Conservation (phyloP, 176 grass and related monocot genomes). For the Puya raimondii region DNA sequence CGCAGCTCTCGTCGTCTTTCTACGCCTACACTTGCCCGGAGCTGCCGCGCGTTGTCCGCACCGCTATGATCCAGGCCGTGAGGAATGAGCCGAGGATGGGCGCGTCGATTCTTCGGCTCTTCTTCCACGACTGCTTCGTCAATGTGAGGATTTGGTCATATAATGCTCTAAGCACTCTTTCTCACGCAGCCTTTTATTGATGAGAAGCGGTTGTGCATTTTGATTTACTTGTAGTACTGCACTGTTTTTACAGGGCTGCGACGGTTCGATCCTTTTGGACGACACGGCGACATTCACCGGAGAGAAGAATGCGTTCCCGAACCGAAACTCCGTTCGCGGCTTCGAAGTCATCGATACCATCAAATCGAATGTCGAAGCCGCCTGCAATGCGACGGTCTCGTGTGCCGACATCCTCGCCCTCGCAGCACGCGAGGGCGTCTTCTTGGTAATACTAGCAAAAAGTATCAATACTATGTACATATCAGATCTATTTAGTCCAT, state of each 20-base stretch:
- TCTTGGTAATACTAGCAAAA: conserved; percentile 25
- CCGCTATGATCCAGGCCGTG: conserved; percentile 31
- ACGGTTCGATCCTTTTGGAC: conserved; percentile 65
- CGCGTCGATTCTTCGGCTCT: conserved; percentile 65
- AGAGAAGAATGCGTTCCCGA: conserved; percentile 61
- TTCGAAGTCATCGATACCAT: conserved; percentile 73
- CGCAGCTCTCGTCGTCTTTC: conserved; percentile 36
- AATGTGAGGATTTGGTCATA: conserved; percentile 24
- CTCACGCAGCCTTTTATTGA: not conserved
- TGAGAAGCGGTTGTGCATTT: not conserved
- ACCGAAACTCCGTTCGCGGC: conserved; percentile 58
- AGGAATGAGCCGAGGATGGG: conserved; percentile 45
- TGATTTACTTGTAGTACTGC: not conserved
- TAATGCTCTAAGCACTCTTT: not conserved
- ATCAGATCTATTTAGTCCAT: too few relatives aligned
- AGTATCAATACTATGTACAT: too few relatives aligned
- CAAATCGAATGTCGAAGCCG: conserved; percentile 44
- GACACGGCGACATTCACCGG: conserved; percentile 37
- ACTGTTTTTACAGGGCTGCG: conserved; percentile 38
- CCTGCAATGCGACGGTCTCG: conserved; percentile 57
- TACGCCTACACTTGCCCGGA: conserved; percentile 41
- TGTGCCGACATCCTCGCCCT: conserved; percentile 81
- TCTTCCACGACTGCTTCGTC: conserved; percentile 86
- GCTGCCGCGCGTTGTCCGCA: conserved; percentile 29
- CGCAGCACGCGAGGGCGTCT: conserved; percentile 51